These are phyloP conservation scores for Sicyos edulis DNA, from an alignment of 306 rosid genomes.

Conservation along the genomic window DNA sequence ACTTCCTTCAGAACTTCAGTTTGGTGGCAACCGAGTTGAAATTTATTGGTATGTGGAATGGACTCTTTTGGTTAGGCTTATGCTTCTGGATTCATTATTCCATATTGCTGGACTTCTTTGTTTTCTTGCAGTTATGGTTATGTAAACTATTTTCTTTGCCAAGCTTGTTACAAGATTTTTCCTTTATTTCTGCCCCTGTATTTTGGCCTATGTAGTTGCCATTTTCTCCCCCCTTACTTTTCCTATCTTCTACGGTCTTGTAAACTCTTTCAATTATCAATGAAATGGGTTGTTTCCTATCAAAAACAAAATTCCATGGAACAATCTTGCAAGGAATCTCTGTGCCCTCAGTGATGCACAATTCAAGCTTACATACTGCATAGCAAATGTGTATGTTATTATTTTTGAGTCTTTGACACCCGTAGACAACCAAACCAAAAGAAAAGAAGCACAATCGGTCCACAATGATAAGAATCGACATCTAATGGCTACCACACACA, in stretches of 20 bases:
- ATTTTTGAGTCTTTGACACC: not conserved
- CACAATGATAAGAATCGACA: not conserved
- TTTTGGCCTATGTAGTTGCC: too few relatives aligned
- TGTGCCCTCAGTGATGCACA: too few relatives aligned
- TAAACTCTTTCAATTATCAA: too few relatives aligned
- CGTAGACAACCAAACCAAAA: not conserved
- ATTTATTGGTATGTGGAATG: conserved; percentile 45
- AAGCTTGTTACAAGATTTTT: too few relatives aligned
- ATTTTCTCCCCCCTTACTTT: too few relatives aligned
- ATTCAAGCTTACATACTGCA: too few relatives aligned
- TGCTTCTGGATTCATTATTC: conserved; percentile 20
- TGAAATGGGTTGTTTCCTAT: too few relatives aligned
- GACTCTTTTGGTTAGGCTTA: conserved; percentile 13
- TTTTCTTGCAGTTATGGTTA: not conserved
- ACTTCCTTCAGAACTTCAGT: conserved; percentile 56
- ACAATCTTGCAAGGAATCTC: too few relatives aligned
- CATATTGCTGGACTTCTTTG: not conserved
- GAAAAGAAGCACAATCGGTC: not conserved
- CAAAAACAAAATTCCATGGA: too few relatives aligned
- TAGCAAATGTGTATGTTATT: not conserved
- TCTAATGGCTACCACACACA: not conserved
- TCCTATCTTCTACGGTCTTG: too few relatives aligned
- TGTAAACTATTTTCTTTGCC: not conserved
- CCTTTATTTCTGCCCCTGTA: too few relatives aligned
- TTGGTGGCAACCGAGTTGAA: conserved; percentile 67